phyloP scores from a whole-genome alignment of 225 moss, liverwort and hornwort genomes.

The Physcomitrium patens region DNA sequence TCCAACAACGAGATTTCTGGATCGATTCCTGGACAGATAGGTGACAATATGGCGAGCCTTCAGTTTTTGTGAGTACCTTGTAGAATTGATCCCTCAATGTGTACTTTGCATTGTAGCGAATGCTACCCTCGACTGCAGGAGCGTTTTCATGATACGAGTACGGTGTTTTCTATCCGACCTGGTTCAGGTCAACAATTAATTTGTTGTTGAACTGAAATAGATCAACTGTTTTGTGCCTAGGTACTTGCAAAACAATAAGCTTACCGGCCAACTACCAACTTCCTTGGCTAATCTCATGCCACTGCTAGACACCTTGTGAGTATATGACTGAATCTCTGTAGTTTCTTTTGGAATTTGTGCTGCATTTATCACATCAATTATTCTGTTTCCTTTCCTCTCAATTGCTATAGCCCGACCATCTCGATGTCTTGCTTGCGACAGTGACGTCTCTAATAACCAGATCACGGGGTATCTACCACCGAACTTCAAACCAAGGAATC shows the following conservation, averaged over 20 bases:
- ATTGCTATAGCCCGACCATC: not conserved
- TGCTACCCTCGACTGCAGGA: not conserved
- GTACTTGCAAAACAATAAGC: conserved; percentile 63
- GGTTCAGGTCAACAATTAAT: not conserved
- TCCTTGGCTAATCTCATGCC: conserved; percentile 50
- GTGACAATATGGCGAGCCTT: conserved; percentile 46
- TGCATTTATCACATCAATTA: too few species aligned
- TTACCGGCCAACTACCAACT: conserved; percentile 59
- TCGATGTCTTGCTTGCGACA: conserved; percentile 26
- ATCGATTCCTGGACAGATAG: conserved; percentile 49
- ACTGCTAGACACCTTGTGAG: conserved; percentile 43
- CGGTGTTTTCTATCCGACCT: not conserved
- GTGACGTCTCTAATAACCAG: conserved; percentile 46
- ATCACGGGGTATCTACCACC: conserved; percentile 51
- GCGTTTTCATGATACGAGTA: not conserved
- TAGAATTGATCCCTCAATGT: not conserved
- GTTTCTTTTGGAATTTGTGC: too few species aligned
- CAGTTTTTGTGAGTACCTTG: conserved; percentile 57
- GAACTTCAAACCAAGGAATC: conserved; percentile 38
- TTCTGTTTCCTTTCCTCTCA: not conserved
- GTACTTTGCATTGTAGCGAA: not conserved
- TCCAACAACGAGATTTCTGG: conserved; percentile 64
- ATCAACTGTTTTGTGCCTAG: conserved; percentile 36
- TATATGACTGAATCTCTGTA: not conserved
- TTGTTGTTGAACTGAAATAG: not conserved